Base-by-base conservation (phyloP, 2,329 filamentous ascomycete genomes). In the Trichoderma breve region DNA sequence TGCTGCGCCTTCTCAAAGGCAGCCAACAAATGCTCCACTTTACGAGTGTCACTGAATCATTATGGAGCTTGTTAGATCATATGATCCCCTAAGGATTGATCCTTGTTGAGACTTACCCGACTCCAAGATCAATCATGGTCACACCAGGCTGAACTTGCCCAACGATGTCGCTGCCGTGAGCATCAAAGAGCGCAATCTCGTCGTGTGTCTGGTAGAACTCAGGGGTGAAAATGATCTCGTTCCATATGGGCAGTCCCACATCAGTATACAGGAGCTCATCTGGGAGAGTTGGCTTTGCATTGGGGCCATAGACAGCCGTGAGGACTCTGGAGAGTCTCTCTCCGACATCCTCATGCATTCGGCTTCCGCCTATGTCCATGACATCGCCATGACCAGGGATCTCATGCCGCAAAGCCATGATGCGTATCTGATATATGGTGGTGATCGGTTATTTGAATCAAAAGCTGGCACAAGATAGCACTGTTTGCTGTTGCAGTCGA, bases 141-240 rank as follows among this genome's bases (percentile, higher is more conserved):
- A 80, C 77, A 14, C 78, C 78, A 12, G 76, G 72, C 24, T 77
- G 71, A 32, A 81, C 72, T 14, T 74, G 75, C 21, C 69, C 69
- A n/a, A 79, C 80, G 70, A 84, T 78, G 2, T 81, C 78, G n/a
- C 73, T 66, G 7, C 81, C 81, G 73, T 83, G 76, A 63, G 74
- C 70, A 43, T 81, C 75, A 39, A 84, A 80, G 2, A 84, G 73
- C 8, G 73, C 75, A 24, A 81, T 81, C 75, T 84, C 82, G 43
- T 84, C 82, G 34, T 80, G 78, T 3, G 82, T 82, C 72, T 84
- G 82, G 71, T 84, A 84, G 72, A 82, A 83, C 53, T 82, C 78
- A 1, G 77, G 74, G 0, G 77, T 81, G 73, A 78, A 81, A 69
- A 84, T 83, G 71, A 84, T 83, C 11, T 82, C 71, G 60, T 82